Percentiles rank a stretch among this genome's conserved stretches.
Evolutionary conservation across 257 asterid genomes (phyloP).

Genomic region (Solanum habrochaites): DNA sequence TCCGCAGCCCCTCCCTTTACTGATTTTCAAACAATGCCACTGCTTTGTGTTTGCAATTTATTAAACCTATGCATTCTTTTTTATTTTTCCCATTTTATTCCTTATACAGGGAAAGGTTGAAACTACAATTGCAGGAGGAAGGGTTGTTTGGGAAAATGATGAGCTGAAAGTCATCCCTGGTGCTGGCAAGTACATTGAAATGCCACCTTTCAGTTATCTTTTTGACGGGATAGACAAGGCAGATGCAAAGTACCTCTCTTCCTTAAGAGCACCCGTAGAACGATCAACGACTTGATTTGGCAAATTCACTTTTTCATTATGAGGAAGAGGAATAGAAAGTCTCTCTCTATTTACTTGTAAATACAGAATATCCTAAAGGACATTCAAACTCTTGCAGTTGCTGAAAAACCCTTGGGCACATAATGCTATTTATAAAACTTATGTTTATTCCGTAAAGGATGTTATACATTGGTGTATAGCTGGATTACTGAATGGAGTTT

Average conservation of each 20-base stretch:
- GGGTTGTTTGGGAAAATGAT: slow-evolving; percentile 76
- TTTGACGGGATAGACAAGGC: slow-evolving; percentile 58
- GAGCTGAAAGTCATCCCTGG: slow-evolving; percentile 60
- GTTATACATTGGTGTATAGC: neutral
- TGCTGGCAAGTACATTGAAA: slow-evolving; percentile 61
- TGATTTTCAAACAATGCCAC: neutral
- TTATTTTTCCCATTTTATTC: neutral
- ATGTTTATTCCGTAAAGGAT: neutral
- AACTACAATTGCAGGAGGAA: slow-evolving; percentile 85
- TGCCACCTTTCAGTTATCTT: slow-evolving; percentile 75
- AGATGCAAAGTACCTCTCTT: slow-evolving; percentile 43
- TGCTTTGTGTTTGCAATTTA: neutral
- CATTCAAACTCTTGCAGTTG: neutral
- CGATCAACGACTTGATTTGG: slow-evolving; percentile 20
- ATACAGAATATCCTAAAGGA: neutral
- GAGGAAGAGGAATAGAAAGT: neutral
- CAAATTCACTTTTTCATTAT: neutral
- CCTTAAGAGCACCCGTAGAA: slow-evolving; percentile 68
- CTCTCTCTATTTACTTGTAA: neutral
- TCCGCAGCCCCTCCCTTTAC: neutral
- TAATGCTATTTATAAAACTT: neutral
- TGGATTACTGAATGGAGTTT: neutral
- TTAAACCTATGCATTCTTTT: neutral
- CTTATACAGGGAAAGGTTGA: slow-evolving; percentile 70
- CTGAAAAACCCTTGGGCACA: neutral